Evolutionary conservation across 2,329 filamentous ascomycete species (phyloP), one percentile per base, ranked within the genome.

Genomic region (Beauveria bassiana): DNA sequence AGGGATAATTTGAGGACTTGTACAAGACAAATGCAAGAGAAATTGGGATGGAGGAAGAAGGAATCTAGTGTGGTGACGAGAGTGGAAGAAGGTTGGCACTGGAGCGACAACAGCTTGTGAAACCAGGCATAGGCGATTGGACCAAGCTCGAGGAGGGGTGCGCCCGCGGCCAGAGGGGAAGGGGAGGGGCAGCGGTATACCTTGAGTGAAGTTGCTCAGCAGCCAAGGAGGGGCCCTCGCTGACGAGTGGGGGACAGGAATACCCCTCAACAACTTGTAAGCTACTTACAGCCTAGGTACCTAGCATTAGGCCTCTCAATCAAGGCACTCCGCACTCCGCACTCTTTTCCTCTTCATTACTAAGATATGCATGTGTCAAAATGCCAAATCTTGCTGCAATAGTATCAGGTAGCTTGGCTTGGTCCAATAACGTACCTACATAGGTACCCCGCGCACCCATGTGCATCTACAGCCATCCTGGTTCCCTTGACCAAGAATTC

Each of bases 81-180:
- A 34, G 43, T 16, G 24, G 43, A 56, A 50, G 59, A 56, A 56
- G 45, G 28, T 46, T 53, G 51, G 57, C 38, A 20, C 34, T 40
- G 57, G 57, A 38, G 34, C 47, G 47, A 51, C 31, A 59, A 51
- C 38, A 59, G 56, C 56, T 59, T 59, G 56, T 59, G 56, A 59
- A 59, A 59, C 56, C 46, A 51, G 56, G 34, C 56, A 43, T n/a
- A 42, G 56, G 56, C 56, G 56, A 60, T 60, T 60, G 49, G 57
- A 22, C 54, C 40, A 47, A 38, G 53, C 26, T 45, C 7, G 34
- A 60, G 26, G 57, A 51, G 47, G 47, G 57, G 57, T 16, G 47
- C 26, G 47, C 53, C 55, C 31, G 55, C 40, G 45, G 55, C 55
- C 46, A 38, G 56, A 50, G 24, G 26, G 18, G 40, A 59, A 45